These are phyloP conservation scores for Jacaranda mimosifolia DNA, from an alignment of 257 asterid genomes.

Conservation along the genomic window DNA sequence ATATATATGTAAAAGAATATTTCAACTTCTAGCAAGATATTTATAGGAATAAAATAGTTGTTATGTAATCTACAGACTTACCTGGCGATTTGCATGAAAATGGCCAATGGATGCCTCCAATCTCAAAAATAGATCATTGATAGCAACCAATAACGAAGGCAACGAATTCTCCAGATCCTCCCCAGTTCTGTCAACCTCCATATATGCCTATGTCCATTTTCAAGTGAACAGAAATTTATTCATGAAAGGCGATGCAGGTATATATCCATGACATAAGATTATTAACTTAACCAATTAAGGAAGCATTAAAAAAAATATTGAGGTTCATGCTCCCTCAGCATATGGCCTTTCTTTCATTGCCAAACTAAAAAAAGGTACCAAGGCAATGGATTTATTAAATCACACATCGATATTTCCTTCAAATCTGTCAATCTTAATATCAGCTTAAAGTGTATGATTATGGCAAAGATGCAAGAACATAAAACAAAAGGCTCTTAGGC, in stretches of 20 bases:
- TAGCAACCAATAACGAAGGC: slow-evolving; percentile 71
- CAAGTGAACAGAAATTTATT: slow-evolving; percentile 30
- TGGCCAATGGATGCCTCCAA: slow-evolving; percentile 94
- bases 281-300: slow-evolving; percentile 17
- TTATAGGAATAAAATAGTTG: slow-evolving; percentile 22
- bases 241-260: slow-evolving; percentile 6
- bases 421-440: neutral
- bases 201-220: slow-evolving; percentile 64
- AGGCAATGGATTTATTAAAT: neutral
- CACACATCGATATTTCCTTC: neutral
- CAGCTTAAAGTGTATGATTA: neutral
- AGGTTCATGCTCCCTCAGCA: slow-evolving; percentile 7
- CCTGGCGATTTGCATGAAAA: slow-evolving; percentile 87
- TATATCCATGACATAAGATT: neutral
- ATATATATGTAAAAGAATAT: slow-evolving; percentile 22
- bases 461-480: neutral
- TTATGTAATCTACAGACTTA: slow-evolving; percentile 37
- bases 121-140: slow-evolving; percentile 72
- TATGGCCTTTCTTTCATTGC: neutral
- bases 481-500: neutral
- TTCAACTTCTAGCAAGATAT: slow-evolving; percentile 3
- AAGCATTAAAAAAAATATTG: slow-evolving; percentile 9
- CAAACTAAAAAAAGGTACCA: slow-evolving; percentile 5
- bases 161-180: slow-evolving; percentile 72
- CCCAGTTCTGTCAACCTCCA: slow-evolving; percentile 83